These are phyloP conservation scores for Lumnitzera littorea DNA, from an alignment of 345 rosid genomes.

Conservation along the genomic window DNA sequence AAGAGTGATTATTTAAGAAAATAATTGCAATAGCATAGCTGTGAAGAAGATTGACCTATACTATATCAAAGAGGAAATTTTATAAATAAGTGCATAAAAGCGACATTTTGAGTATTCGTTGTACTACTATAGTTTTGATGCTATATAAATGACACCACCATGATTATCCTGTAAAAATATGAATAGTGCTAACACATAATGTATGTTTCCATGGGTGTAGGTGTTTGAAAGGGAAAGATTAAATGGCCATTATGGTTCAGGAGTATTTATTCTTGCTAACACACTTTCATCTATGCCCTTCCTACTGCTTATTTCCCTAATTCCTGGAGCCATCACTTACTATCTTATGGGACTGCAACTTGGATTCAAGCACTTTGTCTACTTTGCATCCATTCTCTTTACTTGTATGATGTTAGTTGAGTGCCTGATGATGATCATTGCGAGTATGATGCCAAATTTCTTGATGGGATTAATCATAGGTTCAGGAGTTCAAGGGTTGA, in stretches of 20 bases:
- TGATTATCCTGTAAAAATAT: too few species aligned
- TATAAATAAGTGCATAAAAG: too few species aligned
- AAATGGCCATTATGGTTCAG: slow-evolving; percentile 46
- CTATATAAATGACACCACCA: too few species aligned
- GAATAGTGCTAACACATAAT: not conserved
- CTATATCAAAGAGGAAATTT: too few species aligned
- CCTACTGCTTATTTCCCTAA: slow-evolving; percentile 22
- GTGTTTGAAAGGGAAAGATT: slow-evolving; percentile 43
- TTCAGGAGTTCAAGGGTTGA: slow-evolving; percentile 45
- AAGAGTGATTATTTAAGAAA: too few species aligned
- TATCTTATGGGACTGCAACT: slow-evolving; percentile 26
- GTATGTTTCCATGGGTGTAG: slow-evolving; percentile 8
- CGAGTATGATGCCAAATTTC: slow-evolving; percentile 38
- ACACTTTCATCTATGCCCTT: slow-evolving; percentile 38
- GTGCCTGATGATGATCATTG: slow-evolving; percentile 52
- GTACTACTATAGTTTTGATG: too few species aligned
- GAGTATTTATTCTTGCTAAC: slow-evolving; percentile 35
- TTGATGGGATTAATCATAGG: slow-evolving; percentile 48
- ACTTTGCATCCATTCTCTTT: slow-evolving; percentile 22
- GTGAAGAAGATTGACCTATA: too few species aligned
- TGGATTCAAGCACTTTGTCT: slow-evolving; percentile 22
- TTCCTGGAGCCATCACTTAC: slow-evolving; percentile 39
- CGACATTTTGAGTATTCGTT: too few species aligned
- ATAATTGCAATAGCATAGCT: too few species aligned
- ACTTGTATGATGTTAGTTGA: slow-evolving; percentile 42